These are phyloP conservation scores for Gentiana macrophylla DNA, from an alignment of 257 asterid genomes.

Conservation along the genomic window DNA sequence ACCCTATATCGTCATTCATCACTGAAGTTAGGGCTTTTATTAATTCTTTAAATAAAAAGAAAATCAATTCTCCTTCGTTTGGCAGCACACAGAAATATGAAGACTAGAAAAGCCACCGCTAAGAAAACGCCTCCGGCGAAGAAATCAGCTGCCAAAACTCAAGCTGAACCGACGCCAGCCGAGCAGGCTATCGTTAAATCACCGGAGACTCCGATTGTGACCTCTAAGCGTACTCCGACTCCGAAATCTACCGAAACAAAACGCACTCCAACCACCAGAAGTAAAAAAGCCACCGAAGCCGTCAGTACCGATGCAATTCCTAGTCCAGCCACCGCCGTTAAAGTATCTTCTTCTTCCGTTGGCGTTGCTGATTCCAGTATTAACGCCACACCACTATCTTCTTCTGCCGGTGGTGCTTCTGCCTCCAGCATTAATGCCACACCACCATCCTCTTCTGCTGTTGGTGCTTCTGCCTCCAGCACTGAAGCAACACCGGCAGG, in stretches of 20 bases:
- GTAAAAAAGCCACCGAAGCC: constrained; percentile 17
- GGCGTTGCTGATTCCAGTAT: constrained; percentile 4
- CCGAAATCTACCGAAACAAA: constrained; percentile 13
- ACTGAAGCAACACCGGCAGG: constrained; percentile 20
- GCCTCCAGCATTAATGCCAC: constrained; percentile 9
- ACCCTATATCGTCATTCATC: too few species aligned
- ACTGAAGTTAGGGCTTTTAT: too few species aligned
- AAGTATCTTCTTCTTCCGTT: not conserved
- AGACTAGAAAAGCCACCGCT: constrained; percentile 27
- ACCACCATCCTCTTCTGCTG: constrained; percentile 2
- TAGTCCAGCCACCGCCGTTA: too few species aligned
- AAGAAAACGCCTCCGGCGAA: constrained; percentile 22
- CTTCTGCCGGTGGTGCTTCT: not conserved
- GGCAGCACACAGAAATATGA: constrained; percentile 17
- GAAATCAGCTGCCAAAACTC: constrained; percentile 22
- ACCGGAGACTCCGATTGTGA: not conserved
- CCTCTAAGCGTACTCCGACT: not conserved
- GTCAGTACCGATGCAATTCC: not conserved
- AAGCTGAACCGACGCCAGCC: constrained; percentile 14
- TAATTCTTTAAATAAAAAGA: too few species aligned
- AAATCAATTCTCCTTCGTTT: too few species aligned
- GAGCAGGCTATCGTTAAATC: constrained; percentile 16
- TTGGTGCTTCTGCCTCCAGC: constrained; percentile 5
- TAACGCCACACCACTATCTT: constrained; percentile 12
- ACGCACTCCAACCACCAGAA: constrained; percentile 24